Conservation (phyloP, 1,139 yeast genomes). For the Nakaseomyces glabratus region DNA sequence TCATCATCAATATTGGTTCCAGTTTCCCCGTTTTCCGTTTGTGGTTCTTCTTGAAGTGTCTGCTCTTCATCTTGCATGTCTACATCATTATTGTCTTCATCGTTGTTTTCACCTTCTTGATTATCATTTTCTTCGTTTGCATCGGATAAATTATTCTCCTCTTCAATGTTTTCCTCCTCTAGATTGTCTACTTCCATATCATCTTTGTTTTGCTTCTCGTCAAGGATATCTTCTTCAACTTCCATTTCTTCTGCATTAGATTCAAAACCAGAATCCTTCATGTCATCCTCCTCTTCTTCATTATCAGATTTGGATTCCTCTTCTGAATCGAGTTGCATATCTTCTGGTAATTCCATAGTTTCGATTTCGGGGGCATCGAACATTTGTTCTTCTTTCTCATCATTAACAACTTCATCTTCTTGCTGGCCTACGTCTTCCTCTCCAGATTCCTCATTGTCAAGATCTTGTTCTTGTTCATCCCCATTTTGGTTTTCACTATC, state of each 20-base stretch:
- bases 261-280: slow-evolving; percentile 29
- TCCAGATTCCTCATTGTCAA: slow-evolving; percentile 58
- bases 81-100: slow-evolving; percentile 24
- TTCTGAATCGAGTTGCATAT: slow-evolving; percentile 67
- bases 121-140: slow-evolving; percentile 30
- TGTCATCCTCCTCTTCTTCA: slow-evolving; percentile 30
- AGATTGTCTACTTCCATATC: slow-evolving; percentile 24
- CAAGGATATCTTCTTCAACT: slow-evolving; percentile 28
- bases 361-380: slow-evolving; percentile 72
- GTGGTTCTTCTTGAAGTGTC: slow-evolving; percentile 9
- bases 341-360: slow-evolving; percentile 77
- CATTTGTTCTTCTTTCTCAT: slow-evolving; percentile 63
- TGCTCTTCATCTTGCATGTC: slow-evolving; percentile 28
- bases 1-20: slow-evolving; percentile 29
- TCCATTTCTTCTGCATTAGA: slow-evolving; percentile 30
- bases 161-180: slow-evolving; percentile 26
- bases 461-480: slow-evolving; percentile 53
- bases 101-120: slow-evolving; percentile 19
- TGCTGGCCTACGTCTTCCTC: slow-evolving; percentile 69
- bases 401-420: slow-evolving; percentile 67
- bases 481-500: slow-evolving; percentile 40
- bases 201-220: slow-evolving; percentile 26
- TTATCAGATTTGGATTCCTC: slow-evolving; percentile 46
- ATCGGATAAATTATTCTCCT: slow-evolving; percentile 21
- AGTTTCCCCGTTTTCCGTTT: slow-evolving; percentile 13